These are phyloP conservation scores for Rhizopogon rudus DNA, from an alignment of 768 basidiomycete species.

Conservation along the genomic window DNA sequence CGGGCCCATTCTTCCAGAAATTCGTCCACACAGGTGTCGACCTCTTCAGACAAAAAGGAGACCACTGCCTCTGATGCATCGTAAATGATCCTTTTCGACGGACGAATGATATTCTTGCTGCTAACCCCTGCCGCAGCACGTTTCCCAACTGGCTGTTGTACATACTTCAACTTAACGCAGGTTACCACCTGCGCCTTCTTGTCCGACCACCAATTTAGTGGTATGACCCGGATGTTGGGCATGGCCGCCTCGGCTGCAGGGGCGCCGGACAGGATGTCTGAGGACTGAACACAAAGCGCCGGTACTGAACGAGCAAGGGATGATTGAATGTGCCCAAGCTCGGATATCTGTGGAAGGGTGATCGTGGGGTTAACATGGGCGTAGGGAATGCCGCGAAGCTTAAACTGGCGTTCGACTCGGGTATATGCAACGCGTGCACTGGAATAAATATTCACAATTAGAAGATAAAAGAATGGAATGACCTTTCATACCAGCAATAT, in stretches of 20 bases:
- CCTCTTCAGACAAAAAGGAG: slow-evolving; percentile 81
- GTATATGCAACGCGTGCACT: slow-evolving; percentile 90
- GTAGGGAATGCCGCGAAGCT: slow-evolving; percentile 73
- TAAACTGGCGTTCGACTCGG: slow-evolving; percentile 85
- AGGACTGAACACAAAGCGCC: slow-evolving; percentile 76
- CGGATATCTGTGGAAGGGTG: slow-evolving; percentile 34
- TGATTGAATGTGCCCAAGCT: slow-evolving; percentile 58
- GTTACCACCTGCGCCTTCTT: slow-evolving; percentile 80
- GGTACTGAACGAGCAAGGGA: slow-evolving; percentile 76
- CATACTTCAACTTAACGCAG: slow-evolving; percentile 86
- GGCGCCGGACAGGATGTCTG: slow-evolving; percentile 75
- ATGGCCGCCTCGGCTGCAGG: slow-evolving; percentile 90
- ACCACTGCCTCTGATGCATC: slow-evolving; percentile 87
- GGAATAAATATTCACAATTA: background rate
- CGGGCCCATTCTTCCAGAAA: slow-evolving; percentile 92
- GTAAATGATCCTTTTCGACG: slow-evolving; percentile 84
- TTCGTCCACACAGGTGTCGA: slow-evolving; percentile 84
- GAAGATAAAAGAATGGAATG: slow-evolving; percentile 11
- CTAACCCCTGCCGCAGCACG: slow-evolving; percentile 48
- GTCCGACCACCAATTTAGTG: slow-evolving; percentile 89
- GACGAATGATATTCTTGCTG: slow-evolving; percentile 59
- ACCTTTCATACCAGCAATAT: slow-evolving; percentile 69
- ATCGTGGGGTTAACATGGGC: slow-evolving; percentile 62
- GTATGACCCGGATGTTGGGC: slow-evolving; percentile 87
- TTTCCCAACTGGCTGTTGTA: slow-evolving; percentile 80